Base-by-base conservation (phyloP, 495 filamentous ascomycete species). In the Rhypophila decipiens region DNA sequence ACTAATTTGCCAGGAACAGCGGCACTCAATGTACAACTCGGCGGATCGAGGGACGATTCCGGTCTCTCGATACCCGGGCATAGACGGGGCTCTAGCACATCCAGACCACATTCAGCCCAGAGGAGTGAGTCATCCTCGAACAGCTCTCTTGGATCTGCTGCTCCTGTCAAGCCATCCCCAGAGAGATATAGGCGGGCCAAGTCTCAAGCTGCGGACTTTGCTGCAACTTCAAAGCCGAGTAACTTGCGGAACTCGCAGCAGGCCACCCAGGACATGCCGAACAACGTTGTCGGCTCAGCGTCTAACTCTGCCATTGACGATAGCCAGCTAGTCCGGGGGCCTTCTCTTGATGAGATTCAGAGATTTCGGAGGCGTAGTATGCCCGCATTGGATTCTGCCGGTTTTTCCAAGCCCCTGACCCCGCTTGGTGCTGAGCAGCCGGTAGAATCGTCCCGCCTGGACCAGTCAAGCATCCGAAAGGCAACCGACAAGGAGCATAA, bases 361-460 rank as follows among this genome's bases (percentile, higher is more conserved):
- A 77, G 85, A 51, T 87, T 89, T 68, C 74, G 90, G 51, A 79
- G 90, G 57, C 78, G 89, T 45, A 96, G 90, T 61, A 77, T 90
- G 72, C 86, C 87, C 46, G 86, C 79, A 39, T 76, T 95, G 56
- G 88, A 93, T 67, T 78, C 80, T 55, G 63, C 68, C 49, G 75
- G 77, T 51, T 77, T 72, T 60, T 58, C 66, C 47, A 60, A 51
- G 46, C 58, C 64, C 56, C 49, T 66, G 52, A 57, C 63, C 59
- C 67, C 70, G 48, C 69, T 59, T 52, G 59, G 59, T 20, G 61
- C 63, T 39, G 58, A 65, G 50, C 64, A 58, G 50, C 61, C 65
- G 55, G 61, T 53, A 49, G 66, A 71, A 58, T 56, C 63, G 43
- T 55, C 47, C 56, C 69, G 66, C 50, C 40, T 51, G 19, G 66